Evolutionary conservation across 2,329 filamentous ascomycete species (phyloP), one percentile per base, ranked within the genome.

Genomic region (Fusarium annulatum): DNA sequence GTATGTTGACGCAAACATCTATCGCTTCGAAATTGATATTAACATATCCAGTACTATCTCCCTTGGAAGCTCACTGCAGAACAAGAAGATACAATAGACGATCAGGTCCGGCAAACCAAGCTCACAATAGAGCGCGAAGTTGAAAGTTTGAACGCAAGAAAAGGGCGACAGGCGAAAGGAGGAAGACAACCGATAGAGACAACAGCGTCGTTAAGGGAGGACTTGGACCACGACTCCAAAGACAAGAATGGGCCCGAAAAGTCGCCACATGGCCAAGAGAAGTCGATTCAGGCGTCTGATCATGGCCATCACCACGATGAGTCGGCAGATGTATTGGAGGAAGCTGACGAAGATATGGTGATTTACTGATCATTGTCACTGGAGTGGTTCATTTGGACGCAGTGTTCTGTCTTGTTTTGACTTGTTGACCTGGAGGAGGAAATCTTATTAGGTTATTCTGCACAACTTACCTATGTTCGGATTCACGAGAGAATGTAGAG

Each of bases 271-370:
- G 57, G 43, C 46, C 62, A 64, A 36, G 71, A 76, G 15, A 71
- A 67, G 46, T 67, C 69, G 19, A 51, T 68, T 46, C 53, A 66
- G 42, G 52, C 34, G 21, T 43, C 57, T 21, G 58, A 76, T 42
- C 66, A 72, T 51, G 60, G 56, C 7, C 74, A 84, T 64, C 85
- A 84, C 63, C 85, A 93, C 67, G 93, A 95, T 77, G 91, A 94
- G 71, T 88, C 89, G 57, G 93, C 90, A 60, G 93, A 95, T 78
- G 91, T 96, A 64, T 87, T 97, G 74, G 91, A 96, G 61, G 93
- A 94, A 81, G 93, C 92, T 61, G 94, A 94, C 68, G 95, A 98
- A 84, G 95, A 97, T 78, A 95, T 92, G 76, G 94, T 97, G 60
- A 96, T 97, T 67, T 97, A 97, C 85, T 97, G 85, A 88, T 52